A percentile compares a stretch with the other conserved stretches of the same genome.
phyloP scores from a whole-genome alignment of 805 yeast genomes.

The Metschnikowia drakensbergensis region DNA sequence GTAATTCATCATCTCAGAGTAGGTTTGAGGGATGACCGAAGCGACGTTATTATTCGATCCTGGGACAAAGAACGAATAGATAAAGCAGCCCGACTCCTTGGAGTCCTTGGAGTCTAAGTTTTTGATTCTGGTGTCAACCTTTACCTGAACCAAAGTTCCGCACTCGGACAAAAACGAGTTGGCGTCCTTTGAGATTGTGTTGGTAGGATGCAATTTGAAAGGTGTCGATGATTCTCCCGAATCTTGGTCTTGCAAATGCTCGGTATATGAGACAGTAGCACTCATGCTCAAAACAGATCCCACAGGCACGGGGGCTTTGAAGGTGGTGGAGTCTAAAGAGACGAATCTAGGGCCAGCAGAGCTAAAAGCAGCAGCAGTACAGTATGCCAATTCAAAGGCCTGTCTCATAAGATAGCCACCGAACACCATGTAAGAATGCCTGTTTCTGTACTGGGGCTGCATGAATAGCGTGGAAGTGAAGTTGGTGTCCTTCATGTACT shows the following conservation, averaged over 20 bases:
- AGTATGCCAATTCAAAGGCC: conserved; percentile 89
- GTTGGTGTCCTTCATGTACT: conserved; percentile 67
- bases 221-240: conserved; percentile 30
- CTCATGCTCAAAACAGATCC: conserved; percentile 83
- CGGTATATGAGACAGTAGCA: conserved; percentile 83
- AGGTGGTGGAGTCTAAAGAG: conserved; percentile 85
- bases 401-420: conserved; percentile 94
- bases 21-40: conserved; percentile 81
- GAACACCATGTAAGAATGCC: conserved; percentile 91
- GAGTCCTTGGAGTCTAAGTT: conserved; percentile 57
- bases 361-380: conserved; percentile 86
- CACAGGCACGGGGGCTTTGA: conserved; percentile 93
- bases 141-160: conserved; percentile 88
- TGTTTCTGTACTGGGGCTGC: conserved; percentile 96
- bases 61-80: conserved; percentile 85
- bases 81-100: conserved; percentile 80
- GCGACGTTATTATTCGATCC: conserved; percentile 48
- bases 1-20: conserved; percentile 88
- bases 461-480: conserved; percentile 77
- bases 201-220: conserved; percentile 54
- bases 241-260: conserved; percentile 53
- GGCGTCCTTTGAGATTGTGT: conserved; percentile 46
- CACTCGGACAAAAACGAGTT: conserved; percentile 63
- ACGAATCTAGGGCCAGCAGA: conserved; percentile 84
- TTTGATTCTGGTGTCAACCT: conserved; percentile 78